Evolutionary conservation across 257 asterid genomes (phyloP).

Genomic region (Prunella vulgaris): DNA sequence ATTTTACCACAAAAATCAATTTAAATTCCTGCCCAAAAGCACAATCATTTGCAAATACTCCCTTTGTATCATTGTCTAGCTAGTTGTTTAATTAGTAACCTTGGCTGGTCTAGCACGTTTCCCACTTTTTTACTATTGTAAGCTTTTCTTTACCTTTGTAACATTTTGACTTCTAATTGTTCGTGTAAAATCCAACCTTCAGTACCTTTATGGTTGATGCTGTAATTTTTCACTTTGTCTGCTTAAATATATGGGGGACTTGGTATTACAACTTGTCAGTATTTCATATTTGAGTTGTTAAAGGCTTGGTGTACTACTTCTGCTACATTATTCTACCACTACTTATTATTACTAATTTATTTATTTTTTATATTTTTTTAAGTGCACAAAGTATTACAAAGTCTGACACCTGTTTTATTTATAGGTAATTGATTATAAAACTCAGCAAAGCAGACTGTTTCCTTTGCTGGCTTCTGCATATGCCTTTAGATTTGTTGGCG

Average conservation of each 20-base stretch:
- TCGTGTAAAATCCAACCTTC: not conserved
- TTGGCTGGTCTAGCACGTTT: not conserved
- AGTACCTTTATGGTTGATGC: not conserved
- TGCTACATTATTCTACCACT: not conserved
- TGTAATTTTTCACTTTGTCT: not conserved
- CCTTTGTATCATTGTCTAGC: not conserved
- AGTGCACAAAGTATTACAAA: not conserved
- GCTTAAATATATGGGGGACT: not conserved
- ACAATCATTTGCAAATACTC: not conserved
- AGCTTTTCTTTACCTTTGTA: not conserved
- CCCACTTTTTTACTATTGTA: not conserved
- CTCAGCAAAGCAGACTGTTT: constrained; percentile 92
- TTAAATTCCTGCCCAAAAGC: not conserved
- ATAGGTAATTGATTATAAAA: constrained; percentile 91
- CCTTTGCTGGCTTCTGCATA: constrained; percentile 96
- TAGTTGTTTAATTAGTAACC: not conserved
- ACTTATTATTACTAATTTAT: no score
- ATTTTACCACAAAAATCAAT: not conserved
- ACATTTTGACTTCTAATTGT: constrained; percentile 1
- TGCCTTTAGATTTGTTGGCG: constrained; percentile 95
- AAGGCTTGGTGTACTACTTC: constrained; percentile 1
- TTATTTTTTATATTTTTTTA: not conserved
- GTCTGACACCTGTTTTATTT: constrained; percentile 12
- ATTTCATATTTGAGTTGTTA: not conserved
- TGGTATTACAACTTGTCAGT: not conserved